Base-by-base conservation (phyloP, 495 filamentous ascomycete species). In the Penicillium riverlandense region DNA sequence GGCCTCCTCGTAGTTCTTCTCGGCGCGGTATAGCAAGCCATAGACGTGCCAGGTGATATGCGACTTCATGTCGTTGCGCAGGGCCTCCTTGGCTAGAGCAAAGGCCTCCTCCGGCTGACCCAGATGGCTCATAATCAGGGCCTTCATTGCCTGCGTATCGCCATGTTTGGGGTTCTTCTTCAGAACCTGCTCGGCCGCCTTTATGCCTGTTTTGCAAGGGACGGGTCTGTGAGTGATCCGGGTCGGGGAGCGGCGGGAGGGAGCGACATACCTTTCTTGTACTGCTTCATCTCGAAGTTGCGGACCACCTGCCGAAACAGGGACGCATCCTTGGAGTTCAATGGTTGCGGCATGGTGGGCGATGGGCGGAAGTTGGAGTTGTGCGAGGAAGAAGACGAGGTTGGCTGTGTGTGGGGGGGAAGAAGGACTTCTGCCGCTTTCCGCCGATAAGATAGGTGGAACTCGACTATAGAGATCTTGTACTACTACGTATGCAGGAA, bases 31-130 rank as follows among this genome's bases (percentile, higher is more conserved):
- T 33, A 99, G 76, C 46, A 99, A 69, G n/a, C 92, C 92, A 57
- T 97, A 97, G 32, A 99, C 94, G 65, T 99, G 92, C 92, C 92
- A 99, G 71, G 90, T 96, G 53, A 97, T 89, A 65, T 97, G 94
- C 49, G 90, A 96, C 68, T 90, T 96, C 90, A 97, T 96, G 55
- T 96, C 90, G 49, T 90, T 86, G 38, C 80, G 85, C 36, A 99
- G 73, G 37, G 92, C 92, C 44, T 86, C 77, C 70, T 96, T 97
- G 49, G 86, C 91, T 41, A 99, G 75, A 29, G 78, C 79, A 61
- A 97, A 97, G 0, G 92, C 92, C 71, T 99, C 92, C 37, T 96
- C 86, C 13, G 81, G 77, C 67, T 94, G 88, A 45, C 90, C 89
- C 60, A 86, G 80, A 34, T 84, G 82, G 63, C 95, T 97, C 69